Conservation (phyloP, 139 green algal genomes). For the Eudorina sp. region DNA sequence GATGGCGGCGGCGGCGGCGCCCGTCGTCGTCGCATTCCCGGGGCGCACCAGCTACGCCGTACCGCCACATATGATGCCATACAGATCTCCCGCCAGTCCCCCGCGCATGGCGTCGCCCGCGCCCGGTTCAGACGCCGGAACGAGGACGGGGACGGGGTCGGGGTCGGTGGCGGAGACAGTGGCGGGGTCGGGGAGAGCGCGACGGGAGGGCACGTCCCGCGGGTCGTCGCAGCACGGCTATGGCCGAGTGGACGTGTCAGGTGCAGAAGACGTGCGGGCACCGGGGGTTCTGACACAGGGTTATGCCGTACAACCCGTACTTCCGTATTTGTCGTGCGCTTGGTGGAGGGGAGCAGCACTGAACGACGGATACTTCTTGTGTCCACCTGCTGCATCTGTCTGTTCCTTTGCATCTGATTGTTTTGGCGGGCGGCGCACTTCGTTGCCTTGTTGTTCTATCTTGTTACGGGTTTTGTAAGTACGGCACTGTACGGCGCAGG, state of each 20-base stretch:
- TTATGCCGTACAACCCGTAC: no score
- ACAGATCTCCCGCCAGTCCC: neutral
- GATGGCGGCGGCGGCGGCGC: neutral
- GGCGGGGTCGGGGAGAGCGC: no score
- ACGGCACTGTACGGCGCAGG: neutral
- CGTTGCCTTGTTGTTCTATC: no score
- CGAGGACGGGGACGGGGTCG: neutral
- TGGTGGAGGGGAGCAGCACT: no score
- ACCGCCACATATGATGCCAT: neutral
- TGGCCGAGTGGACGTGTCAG: slow-evolving; percentile 3
- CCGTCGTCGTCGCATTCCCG: neutral
- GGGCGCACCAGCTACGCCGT: neutral
- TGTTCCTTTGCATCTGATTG: no score
- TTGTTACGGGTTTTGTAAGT: no score
- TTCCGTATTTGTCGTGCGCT: no score
- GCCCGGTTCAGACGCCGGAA: neutral
- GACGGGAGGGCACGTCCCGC: neutral
- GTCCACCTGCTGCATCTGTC: no score
- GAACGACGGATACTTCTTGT: no score
- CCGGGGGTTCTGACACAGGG: neutral
- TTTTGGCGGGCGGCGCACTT: no score
- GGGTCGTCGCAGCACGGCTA: neutral
- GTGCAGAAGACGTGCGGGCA: no score
- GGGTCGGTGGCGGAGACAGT: no score
- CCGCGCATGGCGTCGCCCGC: neutral